These are phyloP conservation scores for Scenedesmus sp. DNA, from an alignment of 163 green algal species.

Conservation along the genomic window DNA sequence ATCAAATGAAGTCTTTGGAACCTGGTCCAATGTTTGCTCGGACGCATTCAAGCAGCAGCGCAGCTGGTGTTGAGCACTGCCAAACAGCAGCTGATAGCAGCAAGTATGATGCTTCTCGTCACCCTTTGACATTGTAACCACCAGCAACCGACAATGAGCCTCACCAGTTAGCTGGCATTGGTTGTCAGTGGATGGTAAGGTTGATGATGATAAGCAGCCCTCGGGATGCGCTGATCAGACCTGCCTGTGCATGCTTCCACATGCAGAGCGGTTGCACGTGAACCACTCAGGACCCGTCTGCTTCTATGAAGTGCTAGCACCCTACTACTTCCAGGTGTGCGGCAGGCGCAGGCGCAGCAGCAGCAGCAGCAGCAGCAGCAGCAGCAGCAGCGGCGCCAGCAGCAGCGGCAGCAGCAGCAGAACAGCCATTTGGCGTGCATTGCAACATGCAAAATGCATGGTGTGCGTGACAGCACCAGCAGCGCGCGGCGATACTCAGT, in stretches of 20 bases:
- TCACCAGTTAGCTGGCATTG: too few relatives aligned
- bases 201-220: background rate
- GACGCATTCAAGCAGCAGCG: background rate
- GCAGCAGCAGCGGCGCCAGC: background rate
- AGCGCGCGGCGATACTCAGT: background rate
- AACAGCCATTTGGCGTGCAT: background rate
- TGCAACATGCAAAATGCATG: background rate
- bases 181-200: background rate
- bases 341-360: conserved; percentile 20
- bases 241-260: background rate
- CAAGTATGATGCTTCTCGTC: background rate
- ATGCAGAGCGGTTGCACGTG: conserved; percentile 42
- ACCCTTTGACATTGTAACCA: too few relatives aligned
- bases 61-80: background rate
- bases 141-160: too few relatives aligned
- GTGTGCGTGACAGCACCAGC: background rate
- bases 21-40: conserved; percentile 1
- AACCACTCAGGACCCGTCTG: conserved; percentile 3
- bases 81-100: background rate
- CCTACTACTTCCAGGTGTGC: conserved; percentile 68
- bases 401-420: background rate
- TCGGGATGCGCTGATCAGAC: background rate
- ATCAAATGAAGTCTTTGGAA: background rate
- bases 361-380: background rate
- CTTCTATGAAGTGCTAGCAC: conserved; percentile 79